These are phyloP conservation scores for Stentor roeselii DNA, from an alignment of 73 alveolate genomes.

Conservation along the genomic window DNA sequence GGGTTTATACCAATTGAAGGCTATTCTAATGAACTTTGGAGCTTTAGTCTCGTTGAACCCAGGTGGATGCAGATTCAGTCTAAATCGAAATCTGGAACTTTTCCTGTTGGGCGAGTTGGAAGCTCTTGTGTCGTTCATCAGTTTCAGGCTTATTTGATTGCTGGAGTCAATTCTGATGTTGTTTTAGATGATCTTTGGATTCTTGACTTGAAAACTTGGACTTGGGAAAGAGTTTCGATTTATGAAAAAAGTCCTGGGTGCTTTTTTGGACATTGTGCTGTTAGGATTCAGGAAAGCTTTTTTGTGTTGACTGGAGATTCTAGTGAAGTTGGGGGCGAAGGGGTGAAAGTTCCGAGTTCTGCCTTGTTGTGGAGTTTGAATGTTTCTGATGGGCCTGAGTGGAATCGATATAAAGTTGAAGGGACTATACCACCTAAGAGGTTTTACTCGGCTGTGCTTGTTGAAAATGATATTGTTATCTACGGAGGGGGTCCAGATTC, in stretches of 20 bases:
- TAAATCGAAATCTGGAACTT: neutral
- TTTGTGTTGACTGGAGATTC: constrained; percentile 11
- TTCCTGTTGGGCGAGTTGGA: constrained; percentile 5
- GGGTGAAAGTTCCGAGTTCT: neutral
- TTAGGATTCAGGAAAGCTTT: neutral
- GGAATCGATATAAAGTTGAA: constrained; percentile 22
- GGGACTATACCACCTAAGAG: constrained; percentile 7
- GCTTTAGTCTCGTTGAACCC: neutral
- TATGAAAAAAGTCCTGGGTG: constrained; percentile 12
- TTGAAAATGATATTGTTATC: neutral
- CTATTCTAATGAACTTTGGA: constrained; percentile 14
- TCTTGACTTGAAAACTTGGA: constrained; percentile 1
- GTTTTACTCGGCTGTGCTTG: constrained; percentile 9
- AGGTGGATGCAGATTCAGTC: neutral
- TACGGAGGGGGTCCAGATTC: constrained; percentile 25
- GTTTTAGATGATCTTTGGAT: constrained; percentile 15
- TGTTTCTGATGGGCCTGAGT: neutral
- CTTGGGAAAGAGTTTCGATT: neutral
- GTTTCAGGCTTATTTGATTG: neutral
- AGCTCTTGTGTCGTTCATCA: neutral
- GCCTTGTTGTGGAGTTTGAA: constrained; percentile 14
- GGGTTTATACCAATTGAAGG: constrained; percentile 17
- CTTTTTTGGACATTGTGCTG: constrained; percentile 9
- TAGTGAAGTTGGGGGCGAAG: neutral
- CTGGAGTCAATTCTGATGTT: constrained; percentile 13